phyloP scores from a whole-genome alignment of 495 filamentous ascomycete genomes.

The Melanomma pulvis-pyrius region DNA sequence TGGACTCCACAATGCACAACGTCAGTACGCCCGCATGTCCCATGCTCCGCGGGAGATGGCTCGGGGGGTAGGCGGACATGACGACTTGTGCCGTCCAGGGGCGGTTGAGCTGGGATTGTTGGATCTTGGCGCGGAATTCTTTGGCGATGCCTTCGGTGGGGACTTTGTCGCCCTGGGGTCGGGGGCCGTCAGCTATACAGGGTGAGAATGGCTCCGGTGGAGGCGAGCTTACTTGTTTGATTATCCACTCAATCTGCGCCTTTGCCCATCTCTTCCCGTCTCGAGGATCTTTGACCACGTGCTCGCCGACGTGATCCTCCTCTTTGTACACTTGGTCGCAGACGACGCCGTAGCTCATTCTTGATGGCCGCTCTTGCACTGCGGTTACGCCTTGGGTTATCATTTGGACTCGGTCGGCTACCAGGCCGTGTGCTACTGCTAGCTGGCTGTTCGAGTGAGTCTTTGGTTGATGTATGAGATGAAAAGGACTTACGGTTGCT shows the following conservation, averaged over 20 bases:
- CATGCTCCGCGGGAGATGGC: neutral
- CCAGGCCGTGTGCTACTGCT: constrained; percentile 2
- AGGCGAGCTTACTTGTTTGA: neutral
- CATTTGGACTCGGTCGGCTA: constrained; percentile 1
- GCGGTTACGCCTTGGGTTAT: neutral
- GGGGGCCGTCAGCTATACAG: neutral
- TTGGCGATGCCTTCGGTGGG: neutral
- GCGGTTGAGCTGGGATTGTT: neutral
- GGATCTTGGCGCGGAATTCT: constrained; percentile 3
- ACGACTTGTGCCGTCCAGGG: constrained; percentile 3
- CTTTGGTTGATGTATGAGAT: neutral
- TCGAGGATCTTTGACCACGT: neutral
- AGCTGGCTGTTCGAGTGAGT: neutral
- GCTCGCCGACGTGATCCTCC: neutral
- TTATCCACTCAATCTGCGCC: constrained; percentile 4
- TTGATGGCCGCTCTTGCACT: neutral
- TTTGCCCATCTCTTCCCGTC: constrained; percentile 6
- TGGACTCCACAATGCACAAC: neutral
- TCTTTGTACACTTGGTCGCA: constrained; percentile 9
- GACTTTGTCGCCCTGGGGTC: neutral
- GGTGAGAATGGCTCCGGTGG: no score
- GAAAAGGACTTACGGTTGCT: neutral
- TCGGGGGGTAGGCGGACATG: constrained; percentile 1
- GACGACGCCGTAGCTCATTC: constrained; percentile 5
- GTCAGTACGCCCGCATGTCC: neutral